phyloP scores from a whole-genome alignment of 2,329 filamentous ascomycete genomes.

The Colletotrichum sojae region DNA sequence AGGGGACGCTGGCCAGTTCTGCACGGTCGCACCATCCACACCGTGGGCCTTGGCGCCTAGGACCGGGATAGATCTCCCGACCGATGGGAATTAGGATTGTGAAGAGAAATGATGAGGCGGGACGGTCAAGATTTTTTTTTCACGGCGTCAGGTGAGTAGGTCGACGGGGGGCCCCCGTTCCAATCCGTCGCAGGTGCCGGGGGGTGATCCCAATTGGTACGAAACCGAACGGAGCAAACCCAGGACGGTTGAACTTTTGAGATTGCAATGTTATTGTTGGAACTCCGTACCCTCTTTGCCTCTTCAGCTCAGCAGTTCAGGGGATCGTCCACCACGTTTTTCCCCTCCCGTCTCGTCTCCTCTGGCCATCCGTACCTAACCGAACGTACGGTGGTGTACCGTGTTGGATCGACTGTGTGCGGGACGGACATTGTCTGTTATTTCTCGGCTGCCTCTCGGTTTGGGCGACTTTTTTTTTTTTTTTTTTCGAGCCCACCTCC shows the following conservation, averaged over 20 bases:
- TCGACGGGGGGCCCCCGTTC: conserved; percentile 20
- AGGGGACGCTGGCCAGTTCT: conserved; percentile 36
- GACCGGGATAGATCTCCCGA: conserved; percentile 39
- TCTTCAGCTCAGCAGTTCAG: background rate
- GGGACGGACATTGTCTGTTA: conserved; percentile 4
- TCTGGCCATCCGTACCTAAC: background rate
- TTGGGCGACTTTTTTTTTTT: background rate
- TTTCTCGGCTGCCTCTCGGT: conserved; percentile 13
- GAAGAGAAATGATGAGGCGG: conserved; percentile 38
- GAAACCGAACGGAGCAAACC: conserved; percentile 20
- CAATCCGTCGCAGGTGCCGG: conserved; percentile 32
- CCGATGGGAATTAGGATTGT: conserved; percentile 10
- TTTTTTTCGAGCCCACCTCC: background rate
- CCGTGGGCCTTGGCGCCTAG: conserved; percentile 37
- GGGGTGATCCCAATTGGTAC: conserved; percentile 33
- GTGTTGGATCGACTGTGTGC: background rate
- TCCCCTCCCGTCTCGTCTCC: background rate
- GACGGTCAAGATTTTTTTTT: conserved; percentile 40
- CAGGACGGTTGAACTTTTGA: conserved; percentile 1
- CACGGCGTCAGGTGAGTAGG: conserved; percentile 36
- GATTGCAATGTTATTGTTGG: background rate
- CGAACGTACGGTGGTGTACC: background rate
- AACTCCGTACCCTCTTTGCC: background rate
- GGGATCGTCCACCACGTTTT: background rate
- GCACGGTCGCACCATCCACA: conserved; percentile 37